Base-by-base conservation (phyloP, 2,329 filamentous ascomycete genomes). In the Hymenoscyphus fructigenus region DNA sequence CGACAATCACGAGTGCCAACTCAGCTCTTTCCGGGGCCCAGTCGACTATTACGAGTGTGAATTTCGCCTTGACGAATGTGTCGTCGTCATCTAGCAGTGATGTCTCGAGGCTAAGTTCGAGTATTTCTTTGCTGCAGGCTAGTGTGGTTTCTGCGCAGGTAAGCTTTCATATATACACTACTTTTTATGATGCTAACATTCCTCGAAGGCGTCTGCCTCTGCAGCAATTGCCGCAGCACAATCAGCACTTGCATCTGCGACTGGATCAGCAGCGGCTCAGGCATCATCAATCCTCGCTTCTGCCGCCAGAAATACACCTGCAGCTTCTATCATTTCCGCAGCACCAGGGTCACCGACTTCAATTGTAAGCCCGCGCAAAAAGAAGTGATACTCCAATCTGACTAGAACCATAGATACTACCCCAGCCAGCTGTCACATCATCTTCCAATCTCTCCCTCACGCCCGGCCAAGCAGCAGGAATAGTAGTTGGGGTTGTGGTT, bases 101-200 rank as follows among this genome's bases (percentile, higher is more conserved):
- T 63, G 68, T 68, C n/a, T 44, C 60, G 15, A 66, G 47, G 3
- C 36, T 69, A 15, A 69, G 65, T 62, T 64, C 68, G 17, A 69
- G 66, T 59, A 29, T 69, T 56, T 53, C 28, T 9, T 5, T 60
- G 38, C 55, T 68, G 2, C 60, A 64, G 59, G 65, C 61, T 17
- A 68, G 63, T 59, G 20, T 69, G 6, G 6, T 28, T 17, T 64
- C 64, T 57, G 34, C 62, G 17, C 61, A 67, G 62, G 67, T 67
- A 60, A 61, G 61, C 2, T 5, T 50, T 50, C n/a, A 7, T 12
- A 50, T 50, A 10, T 14, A 10, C 12, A 4, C n/a, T 20, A 12
- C 1, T 50, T n/a, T 59, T 6, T 60, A 20, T 9, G 3, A 20
- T 32, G 12, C 32, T 50, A 61, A 26, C n/a, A 15, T 10, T 56